phyloP scores from a whole-genome alignment of 768 basidiomycete genomes.

The Leccinum barrowsii region DNA sequence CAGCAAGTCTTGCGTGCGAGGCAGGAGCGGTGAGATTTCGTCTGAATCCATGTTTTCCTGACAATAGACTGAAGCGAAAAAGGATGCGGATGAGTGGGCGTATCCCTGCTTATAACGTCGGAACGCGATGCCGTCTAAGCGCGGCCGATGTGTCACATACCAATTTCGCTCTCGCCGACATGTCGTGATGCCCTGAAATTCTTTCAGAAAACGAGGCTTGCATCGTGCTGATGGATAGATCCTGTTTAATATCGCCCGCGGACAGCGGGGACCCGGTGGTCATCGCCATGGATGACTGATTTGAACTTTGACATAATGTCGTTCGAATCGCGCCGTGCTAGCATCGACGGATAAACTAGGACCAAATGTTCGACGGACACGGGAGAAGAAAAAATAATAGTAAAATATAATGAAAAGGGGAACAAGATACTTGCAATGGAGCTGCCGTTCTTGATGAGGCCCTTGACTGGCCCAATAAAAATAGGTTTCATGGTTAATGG shows the following conservation, averaged over 20 bases:
- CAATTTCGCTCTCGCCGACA: neutral
- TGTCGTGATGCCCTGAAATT: neutral
- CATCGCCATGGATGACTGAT: neutral
- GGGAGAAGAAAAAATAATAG: slow-evolving; percentile 15
- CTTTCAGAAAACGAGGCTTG: slow-evolving; percentile 23
- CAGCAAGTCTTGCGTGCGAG: slow-evolving; percentile 4
- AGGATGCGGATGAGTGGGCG: neutral
- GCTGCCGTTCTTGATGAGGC: slow-evolving; percentile 70
- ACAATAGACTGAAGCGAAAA: slow-evolving; percentile 11
- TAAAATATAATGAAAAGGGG: slow-evolving; percentile 13
- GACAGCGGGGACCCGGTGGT: too few relatives aligned
- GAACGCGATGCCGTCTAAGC: slow-evolving; percentile 5
- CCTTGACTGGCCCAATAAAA: slow-evolving; percentile 88
- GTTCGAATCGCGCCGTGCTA: slow-evolving; percentile 88
- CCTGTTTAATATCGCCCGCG: neutral
- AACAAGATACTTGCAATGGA: slow-evolving; percentile 74
- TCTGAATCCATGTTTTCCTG: slow-evolving; percentile 11
- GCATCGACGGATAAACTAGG: slow-evolving; percentile 59
- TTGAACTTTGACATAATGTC: slow-evolving; percentile 44
- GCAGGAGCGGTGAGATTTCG: slow-evolving; percentile 35
- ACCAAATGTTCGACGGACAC: slow-evolving; percentile 48
- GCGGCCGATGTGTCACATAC: neutral
- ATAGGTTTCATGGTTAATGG: slow-evolving; percentile 86
- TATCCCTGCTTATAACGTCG: slow-evolving; percentile 16
- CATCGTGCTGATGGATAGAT: slow-evolving; percentile 26